phyloP scores from a whole-genome alignment of 2,329 filamentous ascomycete species.

The Pyrenophora teres region DNA sequence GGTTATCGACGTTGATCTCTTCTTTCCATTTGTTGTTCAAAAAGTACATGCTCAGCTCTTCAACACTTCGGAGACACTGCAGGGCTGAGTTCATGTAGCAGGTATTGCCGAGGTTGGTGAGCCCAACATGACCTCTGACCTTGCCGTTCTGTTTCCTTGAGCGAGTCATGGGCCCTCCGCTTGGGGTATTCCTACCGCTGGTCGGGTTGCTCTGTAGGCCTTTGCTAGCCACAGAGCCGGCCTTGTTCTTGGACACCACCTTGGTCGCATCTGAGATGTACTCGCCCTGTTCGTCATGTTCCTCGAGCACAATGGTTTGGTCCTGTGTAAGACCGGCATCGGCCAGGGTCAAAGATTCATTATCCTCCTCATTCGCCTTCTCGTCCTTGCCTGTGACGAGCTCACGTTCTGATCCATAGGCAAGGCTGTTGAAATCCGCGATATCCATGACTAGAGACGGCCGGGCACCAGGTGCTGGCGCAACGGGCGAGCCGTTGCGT shows the following conservation, averaged over 20 bases:
- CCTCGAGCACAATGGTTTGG: constrained; percentile 82
- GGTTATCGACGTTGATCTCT: constrained; percentile 85
- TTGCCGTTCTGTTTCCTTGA: constrained; percentile 72
- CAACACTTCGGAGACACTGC: constrained; percentile 90
- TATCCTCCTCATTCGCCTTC: constrained; percentile 75
- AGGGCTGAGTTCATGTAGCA: constrained; percentile 99
- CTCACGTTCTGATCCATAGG: constrained; percentile 68
- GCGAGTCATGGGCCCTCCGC: constrained; percentile 67
- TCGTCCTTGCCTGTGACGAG: constrained; percentile 68
- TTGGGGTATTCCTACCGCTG: constrained; percentile 72
- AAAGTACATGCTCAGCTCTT: constrained; percentile 93
- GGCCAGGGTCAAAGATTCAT: constrained; percentile 70
- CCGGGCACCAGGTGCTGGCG: constrained; percentile 41
- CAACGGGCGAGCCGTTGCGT: constrained; percentile 50
- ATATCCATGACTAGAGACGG: constrained; percentile 64
- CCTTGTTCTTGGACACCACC: constrained; percentile 51
- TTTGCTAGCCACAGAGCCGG: constrained; percentile 43
- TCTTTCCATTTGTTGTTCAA: constrained; percentile 67
- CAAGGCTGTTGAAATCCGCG: constrained; percentile 65
- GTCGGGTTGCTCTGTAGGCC: constrained; percentile 48
- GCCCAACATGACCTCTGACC: constrained; percentile 75
- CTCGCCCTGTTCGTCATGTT: constrained; percentile 61
- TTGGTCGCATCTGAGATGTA: constrained; percentile 58
- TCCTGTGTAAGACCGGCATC: constrained; percentile 71
- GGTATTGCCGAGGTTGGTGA: constrained; percentile 92